Evolutionary conservation across 2,329 filamentous ascomycete species (phyloP).

Genomic region (Arthrobotrys megalospora): DNA sequence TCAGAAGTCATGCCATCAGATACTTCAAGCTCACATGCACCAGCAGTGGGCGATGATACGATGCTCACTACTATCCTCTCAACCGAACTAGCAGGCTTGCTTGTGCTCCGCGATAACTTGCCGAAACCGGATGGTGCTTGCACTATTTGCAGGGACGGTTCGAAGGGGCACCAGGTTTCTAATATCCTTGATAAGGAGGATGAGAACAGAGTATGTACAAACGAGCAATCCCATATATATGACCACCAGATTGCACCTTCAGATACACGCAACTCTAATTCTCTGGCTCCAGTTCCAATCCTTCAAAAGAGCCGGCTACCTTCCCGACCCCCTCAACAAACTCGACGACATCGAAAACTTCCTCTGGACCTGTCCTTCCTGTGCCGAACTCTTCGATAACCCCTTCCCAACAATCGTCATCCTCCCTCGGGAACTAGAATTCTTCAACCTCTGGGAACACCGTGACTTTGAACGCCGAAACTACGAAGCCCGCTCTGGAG

Average conservation of each 20-base stretch:
- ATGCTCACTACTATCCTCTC: neutral
- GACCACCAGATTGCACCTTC: too few relatives aligned
- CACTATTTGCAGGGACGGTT: neutral
- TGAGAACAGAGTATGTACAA: neutral
- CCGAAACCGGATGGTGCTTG: neutral
- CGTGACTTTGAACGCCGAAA: conserved; percentile 19
- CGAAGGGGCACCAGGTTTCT: neutral
- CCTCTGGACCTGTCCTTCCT: neutral
- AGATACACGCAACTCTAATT: neutral
- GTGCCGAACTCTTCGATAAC: conserved; percentile 2
- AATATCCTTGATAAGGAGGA: neutral
- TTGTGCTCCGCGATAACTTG: neutral
- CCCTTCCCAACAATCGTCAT: neutral
- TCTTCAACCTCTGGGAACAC: conserved; percentile 23
- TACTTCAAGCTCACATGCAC: neutral
- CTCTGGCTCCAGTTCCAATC: conserved; percentile 4
- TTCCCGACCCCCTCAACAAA: neutral
- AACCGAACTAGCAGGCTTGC: neutral
- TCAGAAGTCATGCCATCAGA: too few relatives aligned
- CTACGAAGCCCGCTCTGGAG: neutral
- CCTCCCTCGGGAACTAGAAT: neutral
- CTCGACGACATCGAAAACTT: conserved; percentile 7
- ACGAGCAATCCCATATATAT: too few relatives aligned
- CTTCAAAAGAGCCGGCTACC: neutral
- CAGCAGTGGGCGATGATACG: neutral